Evolutionary conservation across 768 basidiomycete species (phyloP).

Genomic region (Psilocybe cubensis): DNA sequence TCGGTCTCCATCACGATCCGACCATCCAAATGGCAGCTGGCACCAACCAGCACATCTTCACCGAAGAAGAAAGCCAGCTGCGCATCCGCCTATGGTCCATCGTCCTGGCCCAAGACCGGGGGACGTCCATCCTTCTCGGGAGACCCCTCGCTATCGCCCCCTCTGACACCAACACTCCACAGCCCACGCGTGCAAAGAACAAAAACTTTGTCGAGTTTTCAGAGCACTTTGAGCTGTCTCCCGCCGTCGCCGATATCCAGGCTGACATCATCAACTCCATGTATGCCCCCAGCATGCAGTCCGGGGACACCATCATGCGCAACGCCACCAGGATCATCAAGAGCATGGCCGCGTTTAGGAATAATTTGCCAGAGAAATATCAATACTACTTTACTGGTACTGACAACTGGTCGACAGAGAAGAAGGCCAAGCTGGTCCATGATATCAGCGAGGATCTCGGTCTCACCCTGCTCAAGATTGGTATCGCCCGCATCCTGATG

Average conservation of each 20-base stretch:
- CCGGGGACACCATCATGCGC: slow-evolving; percentile 70
- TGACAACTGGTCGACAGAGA: slow-evolving; percentile 71
- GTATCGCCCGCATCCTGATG: slow-evolving; percentile 78
- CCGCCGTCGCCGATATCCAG: slow-evolving; percentile 81
- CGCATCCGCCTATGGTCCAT: slow-evolving; percentile 87
- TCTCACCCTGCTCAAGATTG: slow-evolving; percentile 80
- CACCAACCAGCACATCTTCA: slow-evolving; percentile 53
- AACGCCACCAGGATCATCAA: slow-evolving; percentile 82
- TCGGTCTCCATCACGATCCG: slow-evolving; percentile 88
- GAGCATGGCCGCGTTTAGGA: slow-evolving; percentile 72
- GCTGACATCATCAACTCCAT: slow-evolving; percentile 89
- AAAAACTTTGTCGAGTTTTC: slow-evolving; percentile 55
- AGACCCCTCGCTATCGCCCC: slow-evolving; percentile 84
- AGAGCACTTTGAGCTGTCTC: slow-evolving; percentile 79
- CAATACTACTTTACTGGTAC: slow-evolving; percentile 79
- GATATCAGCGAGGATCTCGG: slow-evolving; percentile 83
- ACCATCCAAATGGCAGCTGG: slow-evolving; percentile 55
- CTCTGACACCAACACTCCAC: slow-evolving; percentile 82
- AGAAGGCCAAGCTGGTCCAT: slow-evolving; percentile 65
- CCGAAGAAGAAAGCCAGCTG: slow-evolving; percentile 75
- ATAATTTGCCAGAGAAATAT: slow-evolving; percentile 72
- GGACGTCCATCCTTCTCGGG: slow-evolving; percentile 85
- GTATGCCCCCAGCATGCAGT: slow-evolving; percentile 76
- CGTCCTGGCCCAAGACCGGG: slow-evolving; percentile 85
- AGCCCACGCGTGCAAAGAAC: slow-evolving; percentile 55